Conservation (phyloP, 169 alveolate species). For the Haemoproteus tartakovskyi region DNA sequence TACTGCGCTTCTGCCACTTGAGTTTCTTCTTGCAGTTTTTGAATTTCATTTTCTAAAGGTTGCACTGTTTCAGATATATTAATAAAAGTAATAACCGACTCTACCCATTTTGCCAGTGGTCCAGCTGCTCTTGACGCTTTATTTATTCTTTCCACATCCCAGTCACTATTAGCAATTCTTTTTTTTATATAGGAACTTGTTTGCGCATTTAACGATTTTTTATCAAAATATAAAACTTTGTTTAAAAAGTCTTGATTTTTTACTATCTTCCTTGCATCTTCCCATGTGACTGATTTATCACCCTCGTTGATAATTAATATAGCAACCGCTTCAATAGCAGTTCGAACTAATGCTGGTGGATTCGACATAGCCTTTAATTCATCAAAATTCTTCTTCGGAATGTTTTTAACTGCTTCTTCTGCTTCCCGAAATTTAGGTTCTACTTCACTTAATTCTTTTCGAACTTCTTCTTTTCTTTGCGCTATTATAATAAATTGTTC, state of each 20-base stretch:
- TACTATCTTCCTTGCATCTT: constrained; percentile 87
- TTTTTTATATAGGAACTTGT: constrained; percentile 76
- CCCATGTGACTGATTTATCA: constrained; percentile 90
- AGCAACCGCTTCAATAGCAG: constrained; percentile 93
- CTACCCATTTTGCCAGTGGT: constrained; percentile 95
- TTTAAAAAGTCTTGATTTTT: constrained; percentile 89
- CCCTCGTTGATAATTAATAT: constrained; percentile 83
- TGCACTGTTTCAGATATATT: constrained; percentile 89
- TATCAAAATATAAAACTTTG: constrained; percentile 84
- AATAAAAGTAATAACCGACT: constrained; percentile 84
- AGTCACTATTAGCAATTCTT: constrained; percentile 83
- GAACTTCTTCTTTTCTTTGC: constrained; percentile 84
- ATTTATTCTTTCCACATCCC: constrained; percentile 91
- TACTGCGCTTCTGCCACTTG: constrained; percentile 83
- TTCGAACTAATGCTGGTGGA: constrained; percentile 94
- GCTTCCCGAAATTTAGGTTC: constrained; percentile 95
- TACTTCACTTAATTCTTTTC: constrained; percentile 90
- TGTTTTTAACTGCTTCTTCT: constrained; percentile 90
- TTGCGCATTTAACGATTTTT: constrained; percentile 80
- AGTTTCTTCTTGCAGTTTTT: constrained; percentile 84
- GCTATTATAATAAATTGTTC: constrained; percentile 86
- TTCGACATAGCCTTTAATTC: constrained; percentile 89
- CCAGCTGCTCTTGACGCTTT: constrained; percentile 97
- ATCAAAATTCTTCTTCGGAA: constrained; percentile 84
- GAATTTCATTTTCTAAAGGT: constrained; percentile 93